phyloP scores from a whole-genome alignment of 192 early-diverging fungal genomes.

The Coemansia sp. region DNA sequence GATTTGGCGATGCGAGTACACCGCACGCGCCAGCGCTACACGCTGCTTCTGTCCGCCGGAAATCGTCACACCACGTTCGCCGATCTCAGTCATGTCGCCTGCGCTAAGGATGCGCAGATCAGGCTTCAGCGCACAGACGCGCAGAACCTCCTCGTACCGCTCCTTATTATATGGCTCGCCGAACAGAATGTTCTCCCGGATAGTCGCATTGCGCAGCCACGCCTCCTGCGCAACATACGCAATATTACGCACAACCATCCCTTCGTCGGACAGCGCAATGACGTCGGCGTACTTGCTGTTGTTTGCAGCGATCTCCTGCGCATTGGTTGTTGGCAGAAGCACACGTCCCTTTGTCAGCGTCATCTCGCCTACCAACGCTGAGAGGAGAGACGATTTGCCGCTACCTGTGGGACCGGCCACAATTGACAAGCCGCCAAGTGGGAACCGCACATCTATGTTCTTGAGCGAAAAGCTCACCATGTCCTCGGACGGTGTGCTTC shows the following conservation, averaged over 20 bases:
- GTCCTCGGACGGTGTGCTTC: neutral
- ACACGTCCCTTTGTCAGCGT: slow-evolving; percentile 32
- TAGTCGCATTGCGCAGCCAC: slow-evolving; percentile 69
- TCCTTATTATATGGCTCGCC: slow-evolving; percentile 66
- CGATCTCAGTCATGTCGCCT: slow-evolving; percentile 89
- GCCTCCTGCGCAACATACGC: slow-evolving; percentile 84
- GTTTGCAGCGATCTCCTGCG: slow-evolving; percentile 11
- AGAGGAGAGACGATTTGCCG: slow-evolving; percentile 81
- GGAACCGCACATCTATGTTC: slow-evolving; percentile 67
- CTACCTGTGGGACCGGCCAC: slow-evolving; percentile 85
- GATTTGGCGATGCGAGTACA: slow-evolving; percentile 66
- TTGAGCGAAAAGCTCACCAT: slow-evolving; percentile 58
- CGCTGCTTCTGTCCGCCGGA: slow-evolving; percentile 85
- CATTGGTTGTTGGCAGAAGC: slow-evolving; percentile 18
- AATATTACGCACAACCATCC: slow-evolving; percentile 54
- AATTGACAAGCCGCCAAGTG: slow-evolving; percentile 66
- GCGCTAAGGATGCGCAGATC: slow-evolving; percentile 82
- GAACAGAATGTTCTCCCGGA: slow-evolving; percentile 84
- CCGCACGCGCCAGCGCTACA: slow-evolving; percentile 77
- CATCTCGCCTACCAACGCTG: slow-evolving; percentile 83
- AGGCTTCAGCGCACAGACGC: slow-evolving; percentile 74
- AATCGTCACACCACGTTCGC: slow-evolving; percentile 78
- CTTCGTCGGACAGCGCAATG: slow-evolving; percentile 24
- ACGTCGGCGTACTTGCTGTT: neutral
- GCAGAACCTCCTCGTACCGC: slow-evolving; percentile 74